Base-by-base conservation (phyloP, 164 flowering plant genomes). In the Taxillus chinensis region DNA sequence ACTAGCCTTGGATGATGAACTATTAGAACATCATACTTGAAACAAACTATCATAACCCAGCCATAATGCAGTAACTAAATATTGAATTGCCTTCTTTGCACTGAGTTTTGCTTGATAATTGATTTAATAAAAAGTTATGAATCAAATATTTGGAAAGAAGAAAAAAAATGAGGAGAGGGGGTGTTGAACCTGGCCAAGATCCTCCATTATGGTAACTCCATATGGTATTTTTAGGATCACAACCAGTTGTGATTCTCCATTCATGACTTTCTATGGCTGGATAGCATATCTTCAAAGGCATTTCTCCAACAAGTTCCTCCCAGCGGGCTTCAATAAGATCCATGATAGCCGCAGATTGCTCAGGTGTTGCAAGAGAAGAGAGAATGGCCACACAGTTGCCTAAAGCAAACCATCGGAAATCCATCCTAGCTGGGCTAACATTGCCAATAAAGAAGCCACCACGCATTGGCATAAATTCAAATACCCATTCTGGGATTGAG, bases 301-400 rank as follows among this genome's bases (percentile, higher is more conserved):
- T 84, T 72, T 84, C 90, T 16, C 86, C 90, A n/a, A 84, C 86
- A 4, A 84, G 73, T 72, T 84, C 90, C 16, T 80, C 82, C 90
- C 90, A 84, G 0, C 86, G 77, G 38, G 82, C 64, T 64, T 84
- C 90, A 59, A 84, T 78, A 14, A 84, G 83, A 63, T 84, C 90
- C 90, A 84, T 84, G 43, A 84, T 82, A 11, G 90, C 90, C 55
- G 68, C 61, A 17, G 86, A 70, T 65, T 84, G 90, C 68, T 84
- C 90, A 9, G 83, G 86, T 10, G 90, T 84, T 3, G 90, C 82
- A 61, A 84, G 73, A 51, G 85, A 82, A 17, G 90, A 73, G 7
- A 84, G 67, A 53, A 84, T 84, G 14, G 90, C 86, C 9, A 84
- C 68, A 64, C 86, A 84, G 48, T 84, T 84, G 7, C 90, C 90